Evolutionary conservation across 257 asterid genomes (phyloP).

Genomic region (Fraxinus anomala): DNA sequence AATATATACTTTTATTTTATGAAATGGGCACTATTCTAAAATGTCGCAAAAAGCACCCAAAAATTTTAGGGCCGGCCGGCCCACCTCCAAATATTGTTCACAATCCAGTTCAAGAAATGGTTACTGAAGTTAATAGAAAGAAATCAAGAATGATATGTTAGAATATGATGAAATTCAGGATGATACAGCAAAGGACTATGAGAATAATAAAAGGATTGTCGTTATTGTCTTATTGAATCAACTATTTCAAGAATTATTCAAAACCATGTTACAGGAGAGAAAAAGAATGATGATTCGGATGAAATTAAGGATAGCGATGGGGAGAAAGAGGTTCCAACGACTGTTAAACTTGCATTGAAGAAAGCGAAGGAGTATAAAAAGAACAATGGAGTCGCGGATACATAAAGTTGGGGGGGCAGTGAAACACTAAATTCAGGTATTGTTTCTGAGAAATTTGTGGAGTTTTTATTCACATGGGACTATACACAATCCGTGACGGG

Average conservation of each 20-base stretch:
- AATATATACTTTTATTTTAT: no score
- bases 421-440: conserved; percentile 47
- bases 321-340: conserved; percentile 39
- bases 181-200: not conserved
- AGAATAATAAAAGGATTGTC: not conserved
- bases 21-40: no score
- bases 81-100: conserved; percentile 31
- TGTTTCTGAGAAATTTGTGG: conserved; percentile 5
- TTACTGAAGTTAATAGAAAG: conserved; percentile 10
- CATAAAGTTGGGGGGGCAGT: conserved; percentile 1
- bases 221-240: not conserved
- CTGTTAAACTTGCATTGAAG: conserved; percentile 51
- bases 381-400: conserved; percentile 36
- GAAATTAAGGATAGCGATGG: conserved; percentile 24
- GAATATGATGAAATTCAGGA: conserved; percentile 11
- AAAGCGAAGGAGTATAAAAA: conserved; percentile 55
- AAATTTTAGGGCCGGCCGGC: not conserved
- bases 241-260: not conserved
- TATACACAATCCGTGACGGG: not conserved
- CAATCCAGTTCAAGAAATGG: conserved; percentile 19
- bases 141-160: conserved; percentile 2
- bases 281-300: conserved; percentile 8
- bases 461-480: not conserved
- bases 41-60: no score
- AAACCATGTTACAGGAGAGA: not conserved